Conservation (phyloP, 164 flowering plant genomes). For the Nymphaea colorata region DNA sequence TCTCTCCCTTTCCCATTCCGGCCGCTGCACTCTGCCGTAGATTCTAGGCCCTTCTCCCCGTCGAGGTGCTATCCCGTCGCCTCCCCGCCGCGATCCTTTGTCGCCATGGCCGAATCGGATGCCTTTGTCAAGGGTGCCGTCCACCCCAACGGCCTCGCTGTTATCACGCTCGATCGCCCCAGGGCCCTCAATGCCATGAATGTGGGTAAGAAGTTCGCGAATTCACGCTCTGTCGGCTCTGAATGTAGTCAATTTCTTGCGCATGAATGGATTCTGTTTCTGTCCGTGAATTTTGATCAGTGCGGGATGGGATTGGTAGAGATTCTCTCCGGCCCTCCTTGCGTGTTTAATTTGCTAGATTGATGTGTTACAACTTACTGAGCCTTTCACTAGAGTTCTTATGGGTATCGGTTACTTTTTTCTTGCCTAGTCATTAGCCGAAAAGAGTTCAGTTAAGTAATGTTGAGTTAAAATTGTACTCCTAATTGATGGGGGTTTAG, state of each 20-base stretch:
- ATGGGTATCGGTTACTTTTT: too few species aligned
- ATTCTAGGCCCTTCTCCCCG: not conserved
- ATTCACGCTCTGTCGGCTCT: not conserved
- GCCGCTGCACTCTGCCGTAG: not conserved
- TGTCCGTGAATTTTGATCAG: not conserved
- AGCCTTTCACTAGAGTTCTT: too few species aligned
- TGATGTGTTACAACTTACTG: too few species aligned
- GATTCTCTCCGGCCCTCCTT: not conserved
- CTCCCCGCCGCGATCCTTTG: constrained; percentile 10
- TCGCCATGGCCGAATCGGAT: constrained; percentile 47
- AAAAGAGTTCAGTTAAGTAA: too few species aligned
- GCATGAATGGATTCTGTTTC: not conserved
- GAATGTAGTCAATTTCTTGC: not conserved
- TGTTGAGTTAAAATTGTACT: too few species aligned
- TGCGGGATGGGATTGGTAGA: not conserved
- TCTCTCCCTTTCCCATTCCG: not conserved
- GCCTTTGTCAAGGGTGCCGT: constrained; percentile 77
- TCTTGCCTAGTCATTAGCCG: too few species aligned
- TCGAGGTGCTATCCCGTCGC: not conserved
- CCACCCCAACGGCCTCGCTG: constrained; percentile 72
- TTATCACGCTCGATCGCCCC: constrained; percentile 94
- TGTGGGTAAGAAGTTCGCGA: constrained; percentile 31
- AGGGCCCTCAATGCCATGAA: constrained; percentile 96
- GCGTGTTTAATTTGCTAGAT: too few species aligned
- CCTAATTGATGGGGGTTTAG: too few species aligned